Evolutionary conservation across 208 protist species (phyloP), one percentile per base, ranked within the genome.

Genomic region (Phytomonas francai): DNA sequence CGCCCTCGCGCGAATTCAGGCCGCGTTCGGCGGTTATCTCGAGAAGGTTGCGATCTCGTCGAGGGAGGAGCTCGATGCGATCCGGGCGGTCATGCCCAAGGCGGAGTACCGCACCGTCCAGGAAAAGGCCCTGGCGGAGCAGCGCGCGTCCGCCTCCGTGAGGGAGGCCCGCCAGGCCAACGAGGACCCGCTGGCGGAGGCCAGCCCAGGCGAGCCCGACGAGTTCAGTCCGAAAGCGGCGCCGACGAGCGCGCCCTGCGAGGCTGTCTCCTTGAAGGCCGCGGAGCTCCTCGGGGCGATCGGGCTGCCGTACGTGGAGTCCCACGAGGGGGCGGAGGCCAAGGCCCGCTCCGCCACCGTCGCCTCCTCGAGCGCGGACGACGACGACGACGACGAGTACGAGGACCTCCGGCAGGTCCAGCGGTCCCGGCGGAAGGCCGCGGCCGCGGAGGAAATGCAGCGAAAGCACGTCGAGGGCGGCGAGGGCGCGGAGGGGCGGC

Each of bases 21-120:
- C 60, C 2, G 56, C 59, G 19, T 83, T 83, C 61, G 59, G 39
- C 0, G 25, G 25, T 3, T 79, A 81, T 61, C 36, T 70, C 14
- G 25, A 25, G 8, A 32, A 22, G 34, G 57, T 51, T n/a, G 67
- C 65, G 3, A 9, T 59, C 0, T 45, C 58, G 0, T 71, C 71
- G 16, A 54, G 70, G 39, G 19, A 39, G 19, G 71, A 81, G 16
- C n/a, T 73, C 22, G 65, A 68, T 1, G 58, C 70, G 1, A 30
- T 51, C 9, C 34, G 25, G 29, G 32, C 68, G 0, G 63, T 58
- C 3, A 57, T 71, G 16, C 76, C 70, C 7, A 34, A 32, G 33
- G n/a, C 30, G 8, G 36, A 49, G 0, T 81, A 81, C 51, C 65
- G 71, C 45, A 81, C 62, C 12, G 69, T 76, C 14, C 34, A 29